Evolutionary conservation across 2,329 filamentous ascomycete genomes (phyloP), one percentile per base, ranked within the genome.

Genomic region (Colletotrichum tamarilloi): DNA sequence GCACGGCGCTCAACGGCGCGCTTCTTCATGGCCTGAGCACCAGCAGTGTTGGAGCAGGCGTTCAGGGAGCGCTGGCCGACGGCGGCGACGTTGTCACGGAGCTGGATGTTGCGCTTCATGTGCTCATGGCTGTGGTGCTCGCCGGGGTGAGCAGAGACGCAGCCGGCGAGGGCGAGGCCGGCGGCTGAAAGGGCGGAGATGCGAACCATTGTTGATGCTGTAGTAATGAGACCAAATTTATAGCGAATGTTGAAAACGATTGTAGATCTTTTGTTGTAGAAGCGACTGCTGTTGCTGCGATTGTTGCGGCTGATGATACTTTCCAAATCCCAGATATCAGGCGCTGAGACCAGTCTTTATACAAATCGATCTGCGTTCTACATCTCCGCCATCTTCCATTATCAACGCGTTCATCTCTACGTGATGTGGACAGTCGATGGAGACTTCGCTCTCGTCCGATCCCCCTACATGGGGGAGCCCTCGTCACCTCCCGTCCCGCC

Each of bases 1-100:
- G 79, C 81, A 63, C 85, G 84, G 52, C 85, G 84, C 72, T 82
- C 77, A 73, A 84, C 77, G 62, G 84, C 83, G n/a, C 81, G 80
- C 58, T 79, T 75, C 76, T 84, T 81, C 42, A 85, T 79, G 26
- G 82, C 82, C 65, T 82, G 81, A 24, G 82, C 79, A 65, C 81
- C 79, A 56, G 83, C 79, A 7, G 80, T 81, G 70, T 82, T 82
- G 7, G 82, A 79, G 70, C 85, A 87, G 64, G 82, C 76, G 59
- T 78, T 79, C 7, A 86, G 79, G 16, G 83, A 84, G 52, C 84
- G 82, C 58, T 80, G 79, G 56, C 78, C 81, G 42, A 78, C 19
- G 35, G 75, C 73, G 28, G 81, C 81, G 42, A 76, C 76, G 55
- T 79, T 69, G 55, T 83, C 81, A 65, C 81, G 80, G 32, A 78